Evolutionary conservation across 768 basidiomycete genomes (phyloP), one percentile per base, ranked within the genome.

Genomic region (Termitomyces sp.): DNA sequence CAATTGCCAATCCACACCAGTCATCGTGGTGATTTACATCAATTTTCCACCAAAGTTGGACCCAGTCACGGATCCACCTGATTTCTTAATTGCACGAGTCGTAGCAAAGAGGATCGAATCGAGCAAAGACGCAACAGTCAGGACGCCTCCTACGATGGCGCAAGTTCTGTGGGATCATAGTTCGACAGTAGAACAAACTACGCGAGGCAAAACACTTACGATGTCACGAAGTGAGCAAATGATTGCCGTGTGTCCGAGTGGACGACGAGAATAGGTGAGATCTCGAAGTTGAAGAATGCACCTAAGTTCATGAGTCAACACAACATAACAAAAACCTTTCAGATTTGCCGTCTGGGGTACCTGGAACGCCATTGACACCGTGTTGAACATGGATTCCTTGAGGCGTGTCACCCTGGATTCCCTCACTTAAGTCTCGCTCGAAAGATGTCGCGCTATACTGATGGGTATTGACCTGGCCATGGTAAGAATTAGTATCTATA

Each of bases 361-460:
- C 79, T 73, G 93, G 94, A 27, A 93, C 75, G 32, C 93, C 94
- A 36, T 72, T 72, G 54, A 80, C 76, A 40, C 88, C 87, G 66
- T 96, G 95, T 47, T 86, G 85, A 20, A 94, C 72, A 62, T 87
- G 83, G 44, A 93, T 76, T 45, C 89, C 87, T 42, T 83, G 79
- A 3, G 79, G 73, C 26, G 82, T 82, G 58, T 85, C 82, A 56
- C 83, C 85, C 43, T 79, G 69, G 27, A 66, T 70, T 20, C 89
- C 89, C 57, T 86, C 80, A 2, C 76, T 69, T 54, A 98, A 76
- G 71, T 99, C 94, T 22, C 97, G 88, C 73, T 98, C 97, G 71
- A 98, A 99, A 62, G 93, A 90, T 2, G 96, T 98, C 6, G 89
- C 88, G 67, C 93, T 95, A 73, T 97, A 98, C 72, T 99, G 96